phyloP scores from a whole-genome alignment of 1,139 yeast species.

The Yamadazyma kanchanaburiensis region DNA sequence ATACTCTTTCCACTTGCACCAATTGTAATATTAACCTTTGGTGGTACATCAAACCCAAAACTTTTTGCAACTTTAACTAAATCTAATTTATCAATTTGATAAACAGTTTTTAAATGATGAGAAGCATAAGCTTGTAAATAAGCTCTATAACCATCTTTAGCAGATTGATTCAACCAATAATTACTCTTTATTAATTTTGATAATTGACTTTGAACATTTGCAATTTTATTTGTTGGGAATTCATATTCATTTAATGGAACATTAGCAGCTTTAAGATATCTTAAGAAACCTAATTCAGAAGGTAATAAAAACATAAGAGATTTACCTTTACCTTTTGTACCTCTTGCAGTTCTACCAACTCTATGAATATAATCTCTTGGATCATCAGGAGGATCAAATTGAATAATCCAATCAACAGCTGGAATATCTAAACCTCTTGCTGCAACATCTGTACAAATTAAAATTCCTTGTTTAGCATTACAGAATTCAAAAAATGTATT shows the following conservation, averaged over 20 bases:
- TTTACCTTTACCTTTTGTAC: constrained; percentile 86
- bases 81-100: constrained; percentile 92
- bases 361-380: constrained; percentile 98
- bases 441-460: constrained; percentile 96
- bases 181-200: constrained; percentile 88
- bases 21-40: constrained; percentile 92
- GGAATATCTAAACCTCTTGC: constrained; percentile 98
- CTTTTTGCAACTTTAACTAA: constrained; percentile 92
- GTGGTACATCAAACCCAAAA: constrained; percentile 93
- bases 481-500: constrained; percentile 97
- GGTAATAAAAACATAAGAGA: constrained; percentile 94
- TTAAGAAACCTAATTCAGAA: constrained; percentile 86
- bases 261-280: constrained; percentile 93
- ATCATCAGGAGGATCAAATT: constrained; percentile 98
- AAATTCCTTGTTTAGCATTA: constrained; percentile 90
- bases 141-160: constrained; percentile 95
- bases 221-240: constrained; percentile 89
- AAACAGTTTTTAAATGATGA: constrained; percentile 92
- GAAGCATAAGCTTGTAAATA: constrained; percentile 96
- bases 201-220: constrained; percentile 91
- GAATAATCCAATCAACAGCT: constrained; percentile 96
- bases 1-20: constrained; percentile 83
- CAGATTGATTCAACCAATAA: constrained; percentile 91
- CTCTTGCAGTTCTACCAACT: constrained; percentile 98
- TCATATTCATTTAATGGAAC: constrained; percentile 97